Evolutionary conservation across 345 rosid genomes (phyloP), one percentile per base, ranked within the genome.

Genomic region (Populus alba): DNA sequence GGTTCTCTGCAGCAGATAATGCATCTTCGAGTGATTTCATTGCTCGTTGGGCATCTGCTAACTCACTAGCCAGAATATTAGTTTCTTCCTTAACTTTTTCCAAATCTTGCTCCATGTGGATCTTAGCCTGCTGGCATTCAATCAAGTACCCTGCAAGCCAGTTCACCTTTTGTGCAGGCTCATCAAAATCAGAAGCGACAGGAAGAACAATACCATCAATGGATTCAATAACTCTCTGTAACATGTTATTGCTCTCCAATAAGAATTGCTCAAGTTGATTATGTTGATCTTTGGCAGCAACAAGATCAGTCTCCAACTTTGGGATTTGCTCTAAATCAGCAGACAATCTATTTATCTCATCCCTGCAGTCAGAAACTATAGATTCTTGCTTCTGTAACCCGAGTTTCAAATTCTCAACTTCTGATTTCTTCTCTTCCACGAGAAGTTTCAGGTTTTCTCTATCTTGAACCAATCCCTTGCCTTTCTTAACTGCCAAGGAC

Each of bases 401-500:
- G 31, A 83, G 84, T 85, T 80, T 90, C 81, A 91, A 77, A 80
- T 91, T 92, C 85, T 89, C 87, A 67, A 87, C 88, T 78, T 89
- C 92, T 65, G 87, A 78, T 63, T 83, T 91, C 82, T 87, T 95
- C 80, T 92, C 97, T 74, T 90, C 96, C 70, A 92, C 67, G 72
- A 83, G 85, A 75, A 78, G 77, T 84, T 92, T 95, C 66, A 89
- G 76, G 79, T 91, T 90, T 79, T 93, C 93, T 66, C 88, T 86
- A 83, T 95, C 99, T 85, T 93, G 97, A 74, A 93, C 89, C 81
- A 93, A 81, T 63, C 96, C 96, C 89, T 95, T 93, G 39, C 98
- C 97, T 87, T 93, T 95, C 91, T 93, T 95, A 76, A 93, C 91
- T 66, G 97, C 98, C 91, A 91, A 86, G 67, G 99, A 88, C 76